These are phyloP conservation scores for sunflower (Helianthus annuus) DNA, from an alignment of 129 eudicot species.

Conservation along the genomic window HanXRQr2.0-SUNRISE NC_035448.2:64285001-64285500, in stretches of 20 bases:
- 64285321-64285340: not conserved
- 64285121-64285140: slow-evolving; percentile 25
- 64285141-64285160: slow-evolving; percentile 36
- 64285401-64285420: slow-evolving; percentile 17
- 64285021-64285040: slow-evolving; percentile 29
- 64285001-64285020: slow-evolving; percentile 25
- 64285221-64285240: slow-evolving; percentile 50
- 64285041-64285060: slow-evolving; percentile 20
- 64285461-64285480: too few relatives aligned
- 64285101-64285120: not conserved
- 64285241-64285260: slow-evolving; percentile 94
- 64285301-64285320: not conserved
- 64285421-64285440: slow-evolving; percentile 5
- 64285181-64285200: slow-evolving; percentile 37
- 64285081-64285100: slow-evolving; percentile 28
- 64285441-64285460: not conserved
- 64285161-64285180: slow-evolving; percentile 50
- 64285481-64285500: slow-evolving; percentile 1
- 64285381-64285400: slow-evolving; percentile 23
- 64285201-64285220: slow-evolving; percentile 35
- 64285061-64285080: slow-evolving; percentile 26
- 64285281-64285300: slow-evolving; percentile 75
- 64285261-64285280: slow-evolving; percentile 78
- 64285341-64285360: not conserved
- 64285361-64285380: slow-evolving; percentile 4